Base-by-base conservation (phyloP, 2,329 filamentous ascomycete genomes). In the Aspergillus awamori region DNA sequence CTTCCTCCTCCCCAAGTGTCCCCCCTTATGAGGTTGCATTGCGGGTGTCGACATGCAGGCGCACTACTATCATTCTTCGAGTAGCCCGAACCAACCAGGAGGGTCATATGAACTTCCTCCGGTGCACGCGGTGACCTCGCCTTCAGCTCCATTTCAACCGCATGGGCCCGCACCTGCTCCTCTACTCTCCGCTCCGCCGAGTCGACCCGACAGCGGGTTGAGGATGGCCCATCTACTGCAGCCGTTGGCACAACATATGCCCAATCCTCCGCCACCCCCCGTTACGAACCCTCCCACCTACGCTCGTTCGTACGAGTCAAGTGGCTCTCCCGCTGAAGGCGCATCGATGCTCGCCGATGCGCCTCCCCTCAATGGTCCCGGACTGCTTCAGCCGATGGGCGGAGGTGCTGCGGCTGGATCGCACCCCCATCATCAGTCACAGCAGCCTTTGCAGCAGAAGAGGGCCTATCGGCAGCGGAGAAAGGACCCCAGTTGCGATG, bases 401-500 rank as follows among this genome's bases (percentile, higher is more conserved):
- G 53, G 41, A 22, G 41, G 39, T 47, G 38, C n/a, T 41, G 38
- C 53, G 39, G 53, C 53, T 45, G 53, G 53, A 7, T 39, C 53
- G 53, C 53, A 56, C 11, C n/a, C 39, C 17, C 64, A 66, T 48
- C 64, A 66, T 71, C 75, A 86, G 68, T 87, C 82, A 70, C 75
- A 82, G 71, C 76, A 86, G 66, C 89, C 91, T 69, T 86, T 90
- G 33, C 92, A 75, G 52, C 75, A 96, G 76, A 98, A 98, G 77
- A 84, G 95, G 73, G 94, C 95, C 2, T 99, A 98, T 80, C 88
- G 95, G 24, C 95, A 99, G 76, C 84, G 95, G 67, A 86, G 95
- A 68, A 99, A 99, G 74, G 95, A 99, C 71, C 95, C 95, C 1
- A 98, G 93, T 72, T 99, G 95, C 76, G 95, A 99, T 81, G 95